Evolutionary conservation across 2,329 filamentous ascomycete species (phyloP).

Genomic region (Capronia epimyces): DNA sequence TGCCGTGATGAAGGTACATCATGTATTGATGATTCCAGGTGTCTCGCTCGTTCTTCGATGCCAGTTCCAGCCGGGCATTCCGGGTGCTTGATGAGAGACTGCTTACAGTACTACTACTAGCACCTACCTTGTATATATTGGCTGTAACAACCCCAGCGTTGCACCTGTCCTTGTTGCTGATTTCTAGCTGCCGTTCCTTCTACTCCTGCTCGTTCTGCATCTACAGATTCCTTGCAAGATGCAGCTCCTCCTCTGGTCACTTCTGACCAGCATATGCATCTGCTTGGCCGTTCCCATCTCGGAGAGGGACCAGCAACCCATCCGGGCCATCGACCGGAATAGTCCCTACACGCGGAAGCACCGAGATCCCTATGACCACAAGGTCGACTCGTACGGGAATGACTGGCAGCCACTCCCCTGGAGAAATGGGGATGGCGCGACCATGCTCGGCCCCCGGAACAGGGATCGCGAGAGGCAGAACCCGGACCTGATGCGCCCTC

Average conservation of each 20-base stretch:
- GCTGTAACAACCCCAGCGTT: too few species aligned
- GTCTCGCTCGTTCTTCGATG: too few species aligned
- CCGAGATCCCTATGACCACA: conserved; percentile 21
- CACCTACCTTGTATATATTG: too few species aligned
- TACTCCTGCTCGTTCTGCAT: too few species aligned
- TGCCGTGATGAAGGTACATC: too few species aligned
- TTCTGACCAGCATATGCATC: conserved; percentile 17
- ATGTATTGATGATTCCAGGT: too few species aligned
- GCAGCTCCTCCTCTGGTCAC: conserved; percentile 17
- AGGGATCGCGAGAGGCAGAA: conserved; percentile 61
- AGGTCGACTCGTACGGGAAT: conserved; percentile 21
- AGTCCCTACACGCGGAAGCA: conserved; percentile 17
- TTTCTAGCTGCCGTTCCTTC: too few species aligned
- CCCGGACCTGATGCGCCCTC: conserved; percentile 66
- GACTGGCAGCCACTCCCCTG: conserved; percentile 52
- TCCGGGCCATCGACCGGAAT: conserved; percentile 10
- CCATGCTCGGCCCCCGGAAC: conserved; percentile 66
- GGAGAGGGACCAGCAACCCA: conserved; percentile 39
- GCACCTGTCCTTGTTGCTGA: too few species aligned
- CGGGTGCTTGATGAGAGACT: too few species aligned
- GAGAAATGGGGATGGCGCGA: conserved; percentile 59
- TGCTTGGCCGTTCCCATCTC: conserved; percentile 17
- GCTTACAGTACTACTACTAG: too few species aligned
- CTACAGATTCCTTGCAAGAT: conserved; percentile 15
- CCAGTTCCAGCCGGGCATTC: too few species aligned